Base-by-base conservation (phyloP, 2,329 filamentous ascomycete species). In the Aspergillus clavatus region DNA sequence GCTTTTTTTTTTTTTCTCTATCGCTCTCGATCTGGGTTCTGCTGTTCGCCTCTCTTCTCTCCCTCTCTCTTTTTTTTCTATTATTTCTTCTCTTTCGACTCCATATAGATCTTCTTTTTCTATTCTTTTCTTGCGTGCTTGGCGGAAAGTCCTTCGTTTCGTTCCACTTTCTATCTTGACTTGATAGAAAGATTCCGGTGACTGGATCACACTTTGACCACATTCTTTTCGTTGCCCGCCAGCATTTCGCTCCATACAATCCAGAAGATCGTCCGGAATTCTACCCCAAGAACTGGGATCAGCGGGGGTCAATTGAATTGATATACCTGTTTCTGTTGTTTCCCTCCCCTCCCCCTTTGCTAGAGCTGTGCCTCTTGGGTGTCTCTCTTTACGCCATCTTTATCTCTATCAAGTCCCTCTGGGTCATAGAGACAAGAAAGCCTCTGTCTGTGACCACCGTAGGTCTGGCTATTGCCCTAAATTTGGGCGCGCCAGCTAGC, bases 191-290 rank as follows among this genome's bases (percentile, higher is more conserved):
- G 35, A 38, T 39, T 40, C n/a, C n/a, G n/a, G 57, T 60, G 57
- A 57, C 57, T 44, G 55, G 51, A 29, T 60, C 56, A 59, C 55
- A 40, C 26, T 38, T 24, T 24, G 8, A 24, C 23, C 50, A 52
- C 59, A 62, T 62, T 62, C 60, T 52, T 54, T 55, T 59, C 52
- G 59, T 62, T 61, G 55, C 56, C 57, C 37, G 27, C 40, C 51
- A 43, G 56, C 53, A 37, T 37, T n/a, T 27, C 24, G 19, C 44
- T 42, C n/a, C n/a, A n/a, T n/a, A 29, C 22, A 23, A 19, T 27
- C 18, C 14, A 27, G 40, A 26, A 22, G 37, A 39, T 41, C 45
- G 19, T 33, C 29, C 14, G 14, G 29, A 16, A 33, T 33, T 16
- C 29, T 8, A 33, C 6, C 29, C 18, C 7, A 16, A 16, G 12